These are phyloP conservation scores for Fusarium oligoseptatum DNA, from an alignment of 2,329 filamentous ascomycete genomes.

Conservation along the genomic window DNA sequence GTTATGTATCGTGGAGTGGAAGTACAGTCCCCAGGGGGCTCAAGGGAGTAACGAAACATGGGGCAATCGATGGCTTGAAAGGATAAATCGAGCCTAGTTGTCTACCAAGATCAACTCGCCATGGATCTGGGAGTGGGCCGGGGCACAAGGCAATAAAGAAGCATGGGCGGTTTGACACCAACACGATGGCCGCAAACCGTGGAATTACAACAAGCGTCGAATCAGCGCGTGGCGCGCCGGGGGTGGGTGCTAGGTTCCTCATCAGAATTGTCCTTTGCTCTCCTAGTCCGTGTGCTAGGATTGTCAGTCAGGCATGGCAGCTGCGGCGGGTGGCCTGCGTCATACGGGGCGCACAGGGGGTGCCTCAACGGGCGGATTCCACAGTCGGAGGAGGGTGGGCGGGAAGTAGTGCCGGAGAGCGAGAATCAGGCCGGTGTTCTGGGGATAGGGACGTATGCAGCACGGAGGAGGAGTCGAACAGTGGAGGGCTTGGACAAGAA, in stretches of 20 bases:
- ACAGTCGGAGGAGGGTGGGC: conserved; percentile 40
- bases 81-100: conserved; percentile 54
- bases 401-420: conserved; percentile 46
- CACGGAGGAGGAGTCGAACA: conserved; percentile 21
- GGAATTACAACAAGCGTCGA: conserved; percentile 50
- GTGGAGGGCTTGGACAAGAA: conserved; percentile 19
- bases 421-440: conserved; percentile 38
- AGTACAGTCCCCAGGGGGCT: conserved; percentile 40
- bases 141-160: conserved; percentile 47
- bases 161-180: conserved; percentile 44
- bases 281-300: conserved; percentile 40
- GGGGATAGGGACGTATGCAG: conserved; percentile 34
- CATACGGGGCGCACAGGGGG: conserved; percentile 51
- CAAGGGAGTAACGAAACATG: conserved; percentile 52
- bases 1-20: conserved; percentile 50
- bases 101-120: conserved; percentile 52
- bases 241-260: conserved; percentile 31
- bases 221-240: conserved; percentile 37
- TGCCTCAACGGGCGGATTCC: conserved; percentile 53
- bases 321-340: conserved; percentile 48
- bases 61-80: conserved; percentile 52
- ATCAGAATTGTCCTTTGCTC: conserved; percentile 41
- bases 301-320: conserved; percentile 45
- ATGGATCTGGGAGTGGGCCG: conserved; percentile 56
- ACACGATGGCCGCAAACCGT: conserved; percentile 50